These are phyloP conservation scores for Pythium rhizo-oryzae DNA, from an alignment of 352 stramenopile species.

Conservation along the genomic window DNA sequence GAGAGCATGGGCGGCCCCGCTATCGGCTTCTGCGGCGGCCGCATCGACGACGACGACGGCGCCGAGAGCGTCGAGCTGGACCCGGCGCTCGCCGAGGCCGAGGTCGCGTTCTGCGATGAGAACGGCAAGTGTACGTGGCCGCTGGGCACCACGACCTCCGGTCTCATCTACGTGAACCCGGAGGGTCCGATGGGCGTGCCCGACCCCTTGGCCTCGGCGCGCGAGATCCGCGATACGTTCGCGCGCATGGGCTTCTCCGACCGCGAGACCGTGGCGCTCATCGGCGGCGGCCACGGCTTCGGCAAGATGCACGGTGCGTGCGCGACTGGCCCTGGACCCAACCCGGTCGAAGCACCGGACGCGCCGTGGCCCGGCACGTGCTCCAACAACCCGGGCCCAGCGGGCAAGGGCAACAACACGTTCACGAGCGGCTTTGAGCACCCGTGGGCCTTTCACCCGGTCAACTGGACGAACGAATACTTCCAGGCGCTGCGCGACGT, in stretches of 20 bases:
- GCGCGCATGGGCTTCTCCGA: conserved; percentile 93
- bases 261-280: conserved; percentile 93
- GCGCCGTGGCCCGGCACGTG: no score
- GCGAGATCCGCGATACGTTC: conserved; percentile 92
- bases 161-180: conserved; percentile 82
- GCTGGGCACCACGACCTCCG: conserved; percentile 59
- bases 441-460: background rate
- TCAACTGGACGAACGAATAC: background rate
- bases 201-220: conserved; percentile 32
- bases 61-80: conserved; percentile 83
- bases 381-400: no score
- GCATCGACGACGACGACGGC: conserved; percentile 74
- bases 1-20: conserved; percentile 88
- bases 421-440: background rate
- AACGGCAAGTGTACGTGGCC: conserved; percentile 55
- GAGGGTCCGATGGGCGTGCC: conserved; percentile 66
- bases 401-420: background rate
- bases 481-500: background rate
- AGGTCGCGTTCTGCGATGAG: conserved; percentile 41
- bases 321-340: conserved; percentile 29
- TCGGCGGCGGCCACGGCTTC: conserved; percentile 77
- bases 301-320: conserved; percentile 90
- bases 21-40: conserved; percentile 81
- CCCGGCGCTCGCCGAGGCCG: conserved; percentile 39
- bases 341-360: no score